Conservation (phyloP, 208 protist genomes). For the Leptomonas seymouri region DNA sequence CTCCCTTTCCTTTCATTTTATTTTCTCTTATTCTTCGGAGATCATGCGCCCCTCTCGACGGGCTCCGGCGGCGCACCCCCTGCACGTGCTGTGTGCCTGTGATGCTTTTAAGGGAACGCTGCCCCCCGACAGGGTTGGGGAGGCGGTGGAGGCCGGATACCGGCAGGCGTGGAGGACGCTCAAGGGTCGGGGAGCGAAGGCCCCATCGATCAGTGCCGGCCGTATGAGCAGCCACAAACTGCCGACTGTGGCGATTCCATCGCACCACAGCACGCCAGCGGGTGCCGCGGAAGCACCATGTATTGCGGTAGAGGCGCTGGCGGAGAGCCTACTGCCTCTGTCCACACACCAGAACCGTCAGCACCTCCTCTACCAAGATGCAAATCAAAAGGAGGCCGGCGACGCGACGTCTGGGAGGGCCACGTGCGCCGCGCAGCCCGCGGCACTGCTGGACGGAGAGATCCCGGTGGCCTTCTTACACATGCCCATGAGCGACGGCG, state of each 20-base stretch:
- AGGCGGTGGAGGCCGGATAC: slow-evolving; percentile 57
- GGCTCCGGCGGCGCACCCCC: not conserved
- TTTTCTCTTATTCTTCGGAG: not conserved
- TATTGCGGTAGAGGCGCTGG: not conserved
- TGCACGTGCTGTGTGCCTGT: slow-evolving; percentile 52
- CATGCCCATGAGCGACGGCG: slow-evolving; percentile 84
- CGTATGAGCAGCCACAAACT: not conserved
- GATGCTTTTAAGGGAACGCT: slow-evolving; percentile 87
- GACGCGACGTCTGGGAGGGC: too few relatives aligned
- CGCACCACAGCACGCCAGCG: not conserved
- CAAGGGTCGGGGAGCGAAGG: not conserved
- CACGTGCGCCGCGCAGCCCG: too few relatives aligned
- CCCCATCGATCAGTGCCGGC: too few relatives aligned
- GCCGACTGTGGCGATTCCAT: not conserved
- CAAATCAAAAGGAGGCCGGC: too few relatives aligned
- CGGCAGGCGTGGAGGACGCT: slow-evolving; percentile 15
- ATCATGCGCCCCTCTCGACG: slow-evolving; percentile 1
- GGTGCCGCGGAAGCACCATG: not conserved
- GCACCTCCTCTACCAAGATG: too few relatives aligned
- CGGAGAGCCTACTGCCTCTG: slow-evolving; percentile 6
- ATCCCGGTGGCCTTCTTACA: slow-evolving; percentile 33
- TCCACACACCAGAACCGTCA: too few relatives aligned
- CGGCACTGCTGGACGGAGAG: not conserved
- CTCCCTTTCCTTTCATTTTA: not conserved
- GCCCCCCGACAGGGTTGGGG: slow-evolving; percentile 53